These are phyloP conservation scores for Spinellus fusiger DNA, from an alignment of 192 early-diverging fungal genomes.

Conservation along the genomic window DNA sequence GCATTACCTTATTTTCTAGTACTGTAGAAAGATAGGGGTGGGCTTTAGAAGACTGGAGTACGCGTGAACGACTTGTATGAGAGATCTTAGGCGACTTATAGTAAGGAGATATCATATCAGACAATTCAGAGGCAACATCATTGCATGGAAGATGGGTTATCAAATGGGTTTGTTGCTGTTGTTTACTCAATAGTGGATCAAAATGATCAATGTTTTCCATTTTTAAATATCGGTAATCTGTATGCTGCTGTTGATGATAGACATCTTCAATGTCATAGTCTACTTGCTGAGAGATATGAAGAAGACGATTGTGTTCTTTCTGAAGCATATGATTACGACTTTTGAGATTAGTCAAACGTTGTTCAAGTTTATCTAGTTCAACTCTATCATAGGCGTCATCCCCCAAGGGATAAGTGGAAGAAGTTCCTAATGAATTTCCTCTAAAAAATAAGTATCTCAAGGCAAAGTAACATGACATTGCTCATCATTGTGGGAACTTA, in stretches of 20 bases:
- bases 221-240: no score
- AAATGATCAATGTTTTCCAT: no score
- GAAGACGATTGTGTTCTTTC: neutral
- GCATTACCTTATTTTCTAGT: neutral
- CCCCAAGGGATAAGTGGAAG: neutral
- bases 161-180: no score
- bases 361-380: neutral
- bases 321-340: neutral
- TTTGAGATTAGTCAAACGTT: neutral
- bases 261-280: neutral
- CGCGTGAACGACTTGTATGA: neutral
- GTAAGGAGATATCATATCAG: no score
- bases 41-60: neutral
- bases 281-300: neutral
- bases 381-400: neutral
- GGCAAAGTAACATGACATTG: neutral
- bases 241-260: neutral
- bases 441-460: neutral
- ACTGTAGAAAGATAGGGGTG: neutral
- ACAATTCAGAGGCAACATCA: no score
- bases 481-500: constrained; percentile 18
- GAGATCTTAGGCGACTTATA: neutral
- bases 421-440: neutral
- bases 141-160: no score
- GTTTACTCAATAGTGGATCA: no score